phyloP scores from a whole-genome alignment of 2,329 filamentous ascomycete genomes.

The Leptographium radiaticola region DNA sequence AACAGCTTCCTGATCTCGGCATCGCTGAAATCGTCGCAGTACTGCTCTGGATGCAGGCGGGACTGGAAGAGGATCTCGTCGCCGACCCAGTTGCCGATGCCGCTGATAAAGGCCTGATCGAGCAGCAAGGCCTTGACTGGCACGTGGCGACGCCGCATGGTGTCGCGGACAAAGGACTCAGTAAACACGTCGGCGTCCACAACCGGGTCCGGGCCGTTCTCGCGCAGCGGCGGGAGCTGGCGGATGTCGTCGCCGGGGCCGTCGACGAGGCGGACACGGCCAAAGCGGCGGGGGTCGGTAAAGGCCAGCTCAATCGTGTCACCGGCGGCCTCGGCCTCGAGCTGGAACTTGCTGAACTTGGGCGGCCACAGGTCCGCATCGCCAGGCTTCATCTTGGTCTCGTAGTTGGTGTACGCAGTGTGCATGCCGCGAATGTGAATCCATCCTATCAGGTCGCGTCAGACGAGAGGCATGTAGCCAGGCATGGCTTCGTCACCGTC shows the following conservation, averaged over 20 bases:
- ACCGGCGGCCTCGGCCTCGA: constrained; percentile 47
- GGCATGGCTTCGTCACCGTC: neutral
- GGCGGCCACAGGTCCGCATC: constrained; percentile 67
- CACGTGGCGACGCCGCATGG: constrained; percentile 63
- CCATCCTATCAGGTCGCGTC: constrained; percentile 44
- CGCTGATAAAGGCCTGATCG: constrained; percentile 78
- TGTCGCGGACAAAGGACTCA: constrained; percentile 56
- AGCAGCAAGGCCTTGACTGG: constrained; percentile 82
- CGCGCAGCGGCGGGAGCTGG: constrained; percentile 62
- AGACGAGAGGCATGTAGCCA: neutral
- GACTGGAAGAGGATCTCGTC: constrained; percentile 91
- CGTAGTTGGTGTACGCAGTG: constrained; percentile 70
- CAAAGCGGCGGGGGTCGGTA: constrained; percentile 69
- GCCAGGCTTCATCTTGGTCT: constrained; percentile 53
- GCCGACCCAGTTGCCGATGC: constrained; percentile 94
- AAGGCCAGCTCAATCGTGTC: constrained; percentile 54
- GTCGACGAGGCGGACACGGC: constrained; percentile 68
- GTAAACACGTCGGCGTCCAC: constrained; percentile 68
- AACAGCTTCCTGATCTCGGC: constrained; percentile 61
- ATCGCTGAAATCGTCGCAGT: constrained; percentile 67
- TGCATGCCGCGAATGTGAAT: constrained; percentile 71
- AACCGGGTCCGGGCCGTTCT: constrained; percentile 91
- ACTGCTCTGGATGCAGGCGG: constrained; percentile 81
- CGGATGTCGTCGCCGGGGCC: constrained; percentile 66
- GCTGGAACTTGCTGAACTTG: constrained; percentile 74